Base-by-base conservation (phyloP, 2,329 filamentous ascomycete species). In the Neopestalotiopsis sp. region DNA sequence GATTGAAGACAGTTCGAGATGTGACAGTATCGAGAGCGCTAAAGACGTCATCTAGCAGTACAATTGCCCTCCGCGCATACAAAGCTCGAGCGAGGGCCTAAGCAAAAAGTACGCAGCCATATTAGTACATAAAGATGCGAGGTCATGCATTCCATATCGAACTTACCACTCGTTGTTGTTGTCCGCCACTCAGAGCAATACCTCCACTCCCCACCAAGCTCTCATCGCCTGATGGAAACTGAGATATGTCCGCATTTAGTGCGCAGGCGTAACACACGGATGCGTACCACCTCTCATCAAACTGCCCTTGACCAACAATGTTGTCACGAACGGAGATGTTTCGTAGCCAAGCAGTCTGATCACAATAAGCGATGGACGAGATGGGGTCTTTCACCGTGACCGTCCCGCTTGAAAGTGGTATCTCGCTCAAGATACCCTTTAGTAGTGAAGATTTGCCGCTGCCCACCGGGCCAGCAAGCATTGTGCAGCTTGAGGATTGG, bases 401-500 rank as follows among this genome's bases (percentile, higher is more conserved):
- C 24, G 40, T 40, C 34, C 28, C 42, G 20, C 62, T 20, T 49
- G 20, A 49, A 2, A 76, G 71, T 0, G 79, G 78, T 3, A 78
- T 75, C 71, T 82, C 80, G 6, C 81, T 78, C 0, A 82, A 72
- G 0, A 85, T 72, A 0, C 78, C 78, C 63, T 81, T 82, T 69
- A 83, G 78, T 0, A 85, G 70, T 0, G 84, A 82, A 0, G 80
- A 83, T 70, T 86, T 86, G 0, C 84, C 84, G 1, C 80, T 81
- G 0, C 80, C 84, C 4, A 85, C 76, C 0, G 83, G 82, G 0
- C 84, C 83, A 9, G 83, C 74, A 0, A 85, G 71, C 4, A 85
- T 76, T 60, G 60, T 81, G 6, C 85, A 59, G 75, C 59, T 62
- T 5, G 59, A 62, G 12, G 12, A 38, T 62, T 34, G 59, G 12